These are phyloP conservation scores for Trichoderma arundinaceum DNA, from an alignment of 2,329 filamentous ascomycete species.

Conservation along the genomic window DNA sequence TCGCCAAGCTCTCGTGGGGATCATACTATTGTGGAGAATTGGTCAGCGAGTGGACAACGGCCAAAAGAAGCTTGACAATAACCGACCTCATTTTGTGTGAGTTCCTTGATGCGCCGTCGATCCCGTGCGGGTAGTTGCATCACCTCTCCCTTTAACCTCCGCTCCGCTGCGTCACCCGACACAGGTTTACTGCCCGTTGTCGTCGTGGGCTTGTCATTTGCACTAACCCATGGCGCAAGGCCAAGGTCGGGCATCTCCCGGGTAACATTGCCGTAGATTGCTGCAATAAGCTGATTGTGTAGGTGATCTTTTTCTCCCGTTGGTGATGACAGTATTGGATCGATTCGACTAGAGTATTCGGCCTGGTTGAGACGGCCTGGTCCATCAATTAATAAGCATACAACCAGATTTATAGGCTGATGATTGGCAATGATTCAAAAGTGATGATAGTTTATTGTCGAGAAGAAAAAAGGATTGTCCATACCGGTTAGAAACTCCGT, in stretches of 20 bases:
- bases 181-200: constrained; percentile 65
- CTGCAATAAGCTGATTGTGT: constrained; percentile 71
- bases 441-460: background rate
- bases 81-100: constrained; percentile 65
- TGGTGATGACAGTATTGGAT: constrained; percentile 62
- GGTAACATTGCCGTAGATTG: constrained; percentile 72
- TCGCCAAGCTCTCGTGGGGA: constrained; percentile 59
- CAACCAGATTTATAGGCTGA: background rate
- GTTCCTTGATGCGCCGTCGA: constrained; percentile 69
- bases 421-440: background rate
- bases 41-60: constrained; percentile 34
- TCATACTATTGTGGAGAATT: constrained; percentile 52
- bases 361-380: constrained; percentile 67
- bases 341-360: constrained; percentile 64
- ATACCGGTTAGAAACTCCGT: constrained; percentile 68
- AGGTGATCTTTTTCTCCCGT: constrained; percentile 66
- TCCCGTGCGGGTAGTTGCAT: constrained; percentile 73
- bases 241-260: constrained; percentile 71
- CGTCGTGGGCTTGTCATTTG: constrained; percentile 69
- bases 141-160: constrained; percentile 69
- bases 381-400: constrained; percentile 30
- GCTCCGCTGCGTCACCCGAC: constrained; percentile 68
- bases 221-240: constrained; percentile 73
- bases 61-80: background rate
- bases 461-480: background rate